Evolutionary conservation across 805 yeast species (phyloP).

Genomic region (Tetrapisispora arboricola): DNA sequence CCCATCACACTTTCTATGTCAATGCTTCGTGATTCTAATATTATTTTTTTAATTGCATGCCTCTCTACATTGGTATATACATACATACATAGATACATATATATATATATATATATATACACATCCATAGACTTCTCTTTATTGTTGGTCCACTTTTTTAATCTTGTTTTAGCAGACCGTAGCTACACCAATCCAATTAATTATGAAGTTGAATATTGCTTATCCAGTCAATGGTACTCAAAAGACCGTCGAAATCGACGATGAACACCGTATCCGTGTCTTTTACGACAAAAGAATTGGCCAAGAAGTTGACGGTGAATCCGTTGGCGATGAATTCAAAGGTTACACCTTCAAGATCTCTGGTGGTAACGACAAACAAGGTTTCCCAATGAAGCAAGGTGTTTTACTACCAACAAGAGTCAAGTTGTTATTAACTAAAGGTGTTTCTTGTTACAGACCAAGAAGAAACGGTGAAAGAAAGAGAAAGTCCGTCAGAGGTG

Average conservation of each 20-base stretch:
- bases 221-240: slow-evolving; percentile 99
- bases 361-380: slow-evolving; percentile 99
- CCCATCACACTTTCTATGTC: too few species aligned
- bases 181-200: background rate
- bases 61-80: too few species aligned
- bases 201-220: slow-evolving; percentile 84
- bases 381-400: slow-evolving; percentile 99
- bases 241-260: slow-evolving; percentile 95
- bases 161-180: background rate
- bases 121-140: too few species aligned
- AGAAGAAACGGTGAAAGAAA: slow-evolving; percentile 99
- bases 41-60: too few species aligned
- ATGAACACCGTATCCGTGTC: slow-evolving; percentile 96
- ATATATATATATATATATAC: too few species aligned
- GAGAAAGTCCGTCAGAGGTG: slow-evolving; percentile 99
- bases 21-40: too few species aligned
- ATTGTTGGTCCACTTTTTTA: too few species aligned
- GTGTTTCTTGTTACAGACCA: slow-evolving; percentile 98
- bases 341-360: slow-evolving; percentile 98
- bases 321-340: slow-evolving; percentile 97
- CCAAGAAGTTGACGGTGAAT: slow-evolving; percentile 98
- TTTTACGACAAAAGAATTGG: slow-evolving; percentile 99
- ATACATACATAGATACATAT: too few species aligned
- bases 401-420: slow-evolving; percentile 99
- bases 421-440: slow-evolving; percentile 84